phyloP scores from a whole-genome alignment of 495 filamentous ascomycete genomes.

The Podospora pseudocomata region DNA sequence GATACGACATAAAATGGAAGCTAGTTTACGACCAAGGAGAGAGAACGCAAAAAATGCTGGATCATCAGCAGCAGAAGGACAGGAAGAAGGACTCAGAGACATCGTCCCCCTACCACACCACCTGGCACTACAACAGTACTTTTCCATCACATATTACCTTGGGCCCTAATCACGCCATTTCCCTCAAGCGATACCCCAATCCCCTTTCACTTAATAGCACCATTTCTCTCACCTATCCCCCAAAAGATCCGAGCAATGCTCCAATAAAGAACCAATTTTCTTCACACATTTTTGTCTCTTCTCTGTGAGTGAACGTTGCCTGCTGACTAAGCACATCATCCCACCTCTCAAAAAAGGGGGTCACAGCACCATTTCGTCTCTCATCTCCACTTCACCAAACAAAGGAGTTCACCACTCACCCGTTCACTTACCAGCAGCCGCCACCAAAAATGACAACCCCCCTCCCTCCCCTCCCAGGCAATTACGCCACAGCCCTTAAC shows the following conservation, averaged over 20 bases:
- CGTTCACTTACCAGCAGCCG: background rate
- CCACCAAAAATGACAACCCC: constrained; percentile 21
- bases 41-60: too few species aligned
- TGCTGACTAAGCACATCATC: background rate
- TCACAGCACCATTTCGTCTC: background rate
- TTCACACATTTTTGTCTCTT: background rate
- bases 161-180: too few species aligned
- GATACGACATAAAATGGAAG: too few species aligned
- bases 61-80: too few species aligned
- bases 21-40: too few species aligned
- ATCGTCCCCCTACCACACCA: too few species aligned
- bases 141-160: too few species aligned
- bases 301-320: background rate
- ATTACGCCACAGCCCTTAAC: constrained; percentile 46
- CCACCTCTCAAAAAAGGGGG: background rate
- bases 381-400: background rate
- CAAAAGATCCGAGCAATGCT: background rate
- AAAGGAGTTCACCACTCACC: background rate
- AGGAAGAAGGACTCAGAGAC: too few species aligned
- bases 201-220: too few species aligned
- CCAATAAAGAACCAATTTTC: background rate
- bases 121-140: too few species aligned
- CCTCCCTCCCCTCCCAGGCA: constrained; percentile 23
- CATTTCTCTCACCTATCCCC: too few species aligned
- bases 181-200: too few species aligned